Base-by-base conservation (phyloP, 345 rosid genomes). In the Lagerstroemia speciosa region DNA sequence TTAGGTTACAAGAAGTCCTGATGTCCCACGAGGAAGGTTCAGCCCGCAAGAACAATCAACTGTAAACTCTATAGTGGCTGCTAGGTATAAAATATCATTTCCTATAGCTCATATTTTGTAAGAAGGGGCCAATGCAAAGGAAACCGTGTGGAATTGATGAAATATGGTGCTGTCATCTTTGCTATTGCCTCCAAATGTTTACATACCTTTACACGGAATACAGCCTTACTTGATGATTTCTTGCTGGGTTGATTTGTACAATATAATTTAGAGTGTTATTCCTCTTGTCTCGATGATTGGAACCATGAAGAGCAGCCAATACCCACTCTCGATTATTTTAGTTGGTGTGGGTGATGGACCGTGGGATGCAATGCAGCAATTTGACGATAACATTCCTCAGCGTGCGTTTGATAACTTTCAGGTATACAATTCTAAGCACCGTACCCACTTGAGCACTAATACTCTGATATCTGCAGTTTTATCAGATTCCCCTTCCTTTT, bases 331-430 rank as follows among this genome's bases (percentile, higher is more conserved):
- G 26, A 93, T 93, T 11, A 73, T 93, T 79, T 80, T 93, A 81
- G 87, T 93, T 72, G 98, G 98, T 62, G 92, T 93, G 43, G 98
- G 98, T 69, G 98, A 93, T 80, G 98, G 98, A 68, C 97, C 98
- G 17, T 93, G 98, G 98, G 89, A 93, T 68, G 80, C 96, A 27
- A 85, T 93, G 98, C 68, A 91, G 71, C 86, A 84, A 29, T 91
- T 93, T 64, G 98, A 93, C 73, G 97, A 93, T 81, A 86, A 85
- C 64, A 89, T 93, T 74, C 97, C 96, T 58, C 89, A 87, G 5
- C 96, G 97, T 0, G 83, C 82, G 57, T 91, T 93, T 48, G 98
- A 93, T 78, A 93, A 93, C 84, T 91, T 93, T 76, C 97, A 93
- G 97, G 98, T 89, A 80, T 16, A 29, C 36, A 22, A 19, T 57